A percentile compares a stretch with the other conserved stretches of the same genome.
Evolutionary conservation across 2,329 filamentous ascomycete species (phyloP).

Genomic region (Colletotrichum aenigma): DNA sequence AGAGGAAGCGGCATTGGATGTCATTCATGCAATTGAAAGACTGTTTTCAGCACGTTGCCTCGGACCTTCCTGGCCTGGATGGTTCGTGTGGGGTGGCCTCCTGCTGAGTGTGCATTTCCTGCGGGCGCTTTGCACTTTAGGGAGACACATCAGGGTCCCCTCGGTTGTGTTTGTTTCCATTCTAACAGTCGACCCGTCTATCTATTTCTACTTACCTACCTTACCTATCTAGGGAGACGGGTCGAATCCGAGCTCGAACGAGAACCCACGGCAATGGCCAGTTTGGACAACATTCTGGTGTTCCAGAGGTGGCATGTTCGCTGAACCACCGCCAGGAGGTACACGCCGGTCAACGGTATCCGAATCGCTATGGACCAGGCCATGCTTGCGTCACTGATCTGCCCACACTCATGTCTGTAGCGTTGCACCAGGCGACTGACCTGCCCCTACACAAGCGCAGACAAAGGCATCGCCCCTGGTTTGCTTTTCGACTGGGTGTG

Average conservation of each 20-base stretch:
- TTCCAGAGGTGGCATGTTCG: not conserved
- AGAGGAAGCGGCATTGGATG: not conserved
- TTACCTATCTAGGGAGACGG: not conserved
- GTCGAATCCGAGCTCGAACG: not conserved
- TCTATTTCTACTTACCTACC: not conserved
- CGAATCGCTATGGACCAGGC: not conserved
- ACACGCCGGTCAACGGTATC: not conserved
- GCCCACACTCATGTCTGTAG: slow-evolving; percentile 4
- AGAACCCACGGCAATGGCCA: not conserved
- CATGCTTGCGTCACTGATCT: slow-evolving; percentile 17
- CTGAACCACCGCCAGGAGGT: not conserved
- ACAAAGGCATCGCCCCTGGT: not conserved
- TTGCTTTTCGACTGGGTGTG: not conserved
- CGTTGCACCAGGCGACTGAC: slow-evolving; percentile 10
- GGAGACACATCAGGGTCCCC: not conserved
- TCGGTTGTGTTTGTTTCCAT: not conserved
- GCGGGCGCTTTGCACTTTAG: not conserved
- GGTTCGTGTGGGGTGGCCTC: slow-evolving; percentile 1
- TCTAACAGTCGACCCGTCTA: not conserved
- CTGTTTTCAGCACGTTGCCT: not conserved
- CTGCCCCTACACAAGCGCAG: not conserved
- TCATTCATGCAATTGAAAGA: not conserved
- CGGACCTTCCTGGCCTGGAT: not conserved
- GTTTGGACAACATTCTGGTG: not conserved
- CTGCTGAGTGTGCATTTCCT: not conserved